These are phyloP conservation scores for Gillenia trifoliata DNA, from an alignment of 306 rosid genomes.

Conservation along the genomic window DNA sequence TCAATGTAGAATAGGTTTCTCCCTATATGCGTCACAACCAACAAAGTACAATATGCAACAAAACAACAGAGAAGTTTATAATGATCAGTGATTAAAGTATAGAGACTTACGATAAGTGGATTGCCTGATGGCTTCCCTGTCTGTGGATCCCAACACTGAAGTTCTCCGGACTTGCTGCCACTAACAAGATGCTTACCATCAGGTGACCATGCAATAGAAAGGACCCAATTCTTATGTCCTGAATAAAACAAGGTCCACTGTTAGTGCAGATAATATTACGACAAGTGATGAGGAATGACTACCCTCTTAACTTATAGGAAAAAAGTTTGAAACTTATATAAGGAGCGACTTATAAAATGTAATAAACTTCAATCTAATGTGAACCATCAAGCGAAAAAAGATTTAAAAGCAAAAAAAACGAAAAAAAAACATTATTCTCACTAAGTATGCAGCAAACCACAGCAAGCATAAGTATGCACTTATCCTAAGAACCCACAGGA, in stretches of 20 bases:
- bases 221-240: conserved; percentile 97
- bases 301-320: background rate
- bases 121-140: conserved; percentile 76
- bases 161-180: conserved; percentile 91
- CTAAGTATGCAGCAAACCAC: background rate
- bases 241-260: conserved; percentile 14
- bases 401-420: background rate
- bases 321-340: background rate
- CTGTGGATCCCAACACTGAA: conserved; percentile 86
- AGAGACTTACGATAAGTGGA: conserved; percentile 51
- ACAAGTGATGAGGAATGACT: background rate
- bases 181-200: conserved; percentile 91
- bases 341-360: background rate
- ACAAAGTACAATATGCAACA: background rate
- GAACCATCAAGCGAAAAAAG: background rate
- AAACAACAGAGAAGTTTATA: background rate
- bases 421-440: background rate
- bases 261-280: conserved; percentile 1
- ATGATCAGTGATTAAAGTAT: conserved; percentile 9
- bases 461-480: background rate
- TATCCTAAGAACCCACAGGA: background rate
- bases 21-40: background rate
- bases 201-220: conserved; percentile 91
- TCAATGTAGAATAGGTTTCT: background rate
- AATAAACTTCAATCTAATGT: background rate